A percentile compares a stretch with the other conserved stretches of the same genome.
Evolutionary conservation across 306 rosid genomes (phyloP).

Genomic region (Quercus parvula): DNA sequence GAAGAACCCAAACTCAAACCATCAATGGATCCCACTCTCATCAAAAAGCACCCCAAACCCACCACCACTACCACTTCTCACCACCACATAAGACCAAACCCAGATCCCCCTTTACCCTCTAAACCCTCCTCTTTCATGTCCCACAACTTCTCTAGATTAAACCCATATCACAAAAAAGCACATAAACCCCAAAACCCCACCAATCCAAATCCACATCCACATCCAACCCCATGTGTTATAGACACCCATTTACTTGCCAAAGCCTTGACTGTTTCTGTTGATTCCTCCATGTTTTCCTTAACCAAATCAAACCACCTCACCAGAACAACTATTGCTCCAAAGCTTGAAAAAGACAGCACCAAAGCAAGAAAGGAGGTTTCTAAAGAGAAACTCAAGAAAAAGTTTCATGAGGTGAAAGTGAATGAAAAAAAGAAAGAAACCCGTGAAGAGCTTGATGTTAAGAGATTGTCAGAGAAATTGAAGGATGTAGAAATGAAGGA

Average conservation of each 20-base stretch:
- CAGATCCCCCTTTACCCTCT: slow-evolving; percentile 35
- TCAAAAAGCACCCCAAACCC: slow-evolving; percentile 26
- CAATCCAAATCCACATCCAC: slow-evolving; percentile 1
- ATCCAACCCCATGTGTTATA: slow-evolving; percentile 10
- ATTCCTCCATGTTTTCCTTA: slow-evolving; percentile 39
- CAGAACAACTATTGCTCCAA: neutral
- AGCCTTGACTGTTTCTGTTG: slow-evolving; percentile 49
- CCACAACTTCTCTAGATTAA: slow-evolving; percentile 34
- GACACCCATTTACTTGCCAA: slow-evolving; percentile 40
- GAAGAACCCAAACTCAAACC: slow-evolving; percentile 32
- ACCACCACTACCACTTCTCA: slow-evolving; percentile 24
- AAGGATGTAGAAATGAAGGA: slow-evolving; percentile 28
- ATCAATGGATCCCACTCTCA: slow-evolving; percentile 33
- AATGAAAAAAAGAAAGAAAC: slow-evolving; percentile 29
- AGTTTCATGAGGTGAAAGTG: slow-evolving; percentile 29
- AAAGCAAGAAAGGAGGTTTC: slow-evolving; percentile 17
- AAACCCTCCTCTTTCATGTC: slow-evolving; percentile 35
- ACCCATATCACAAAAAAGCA: slow-evolving; percentile 25
- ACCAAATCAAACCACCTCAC: slow-evolving; percentile 25
- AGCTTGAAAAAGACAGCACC: slow-evolving; percentile 12
- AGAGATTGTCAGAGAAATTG: slow-evolving; percentile 15
- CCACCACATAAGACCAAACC: slow-evolving; percentile 25
- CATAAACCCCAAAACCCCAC: slow-evolving; percentile 24
- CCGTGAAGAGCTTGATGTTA: neutral
- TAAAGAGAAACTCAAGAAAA: slow-evolving; percentile 35